Evolutionary conservation across 163 green algal genomes (phyloP).

Genomic region (Scenedesmus sp.): DNA sequence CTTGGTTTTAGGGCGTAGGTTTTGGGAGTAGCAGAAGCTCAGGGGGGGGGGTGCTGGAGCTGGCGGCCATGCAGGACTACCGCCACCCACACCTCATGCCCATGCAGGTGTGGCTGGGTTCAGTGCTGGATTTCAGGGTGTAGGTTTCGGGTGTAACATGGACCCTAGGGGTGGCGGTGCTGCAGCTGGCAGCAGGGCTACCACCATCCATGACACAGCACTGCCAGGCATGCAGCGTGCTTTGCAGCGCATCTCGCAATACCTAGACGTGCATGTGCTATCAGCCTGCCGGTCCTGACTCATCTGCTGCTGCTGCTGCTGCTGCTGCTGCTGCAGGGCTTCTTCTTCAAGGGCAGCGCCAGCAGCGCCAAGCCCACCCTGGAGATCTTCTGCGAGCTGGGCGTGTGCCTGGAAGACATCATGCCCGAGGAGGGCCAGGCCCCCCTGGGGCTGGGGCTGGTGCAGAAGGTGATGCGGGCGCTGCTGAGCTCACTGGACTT

Average conservation of each 20-base stretch:
- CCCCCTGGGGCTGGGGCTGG: slow-evolving; percentile 2
- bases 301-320: neutral
- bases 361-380: neutral
- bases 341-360: neutral
- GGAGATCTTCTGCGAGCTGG: slow-evolving; percentile 41
- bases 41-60: neutral
- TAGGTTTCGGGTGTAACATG: neutral
- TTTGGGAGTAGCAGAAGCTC: too few relatives aligned
- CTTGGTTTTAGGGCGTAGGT: neutral
- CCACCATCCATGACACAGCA: neutral
- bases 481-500: slow-evolving; percentile 13
- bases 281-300: neutral
- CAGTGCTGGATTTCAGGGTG: neutral
- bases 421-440: slow-evolving; percentile 4
- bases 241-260: neutral
- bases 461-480: slow-evolving; percentile 23
- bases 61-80: slow-evolving; percentile 27
- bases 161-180: neutral
- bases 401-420: slow-evolving; percentile 28
- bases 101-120: slow-evolving; percentile 11
- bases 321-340: slow-evolving; percentile 2
- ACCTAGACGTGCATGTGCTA: neutral
- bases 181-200: slow-evolving; percentile 29
- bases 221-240: too few relatives aligned
- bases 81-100: slow-evolving; percentile 1